Base-by-base conservation (phyloP, 2,329 filamentous ascomycete genomes). In the Magnaporthales sp. region DNA sequence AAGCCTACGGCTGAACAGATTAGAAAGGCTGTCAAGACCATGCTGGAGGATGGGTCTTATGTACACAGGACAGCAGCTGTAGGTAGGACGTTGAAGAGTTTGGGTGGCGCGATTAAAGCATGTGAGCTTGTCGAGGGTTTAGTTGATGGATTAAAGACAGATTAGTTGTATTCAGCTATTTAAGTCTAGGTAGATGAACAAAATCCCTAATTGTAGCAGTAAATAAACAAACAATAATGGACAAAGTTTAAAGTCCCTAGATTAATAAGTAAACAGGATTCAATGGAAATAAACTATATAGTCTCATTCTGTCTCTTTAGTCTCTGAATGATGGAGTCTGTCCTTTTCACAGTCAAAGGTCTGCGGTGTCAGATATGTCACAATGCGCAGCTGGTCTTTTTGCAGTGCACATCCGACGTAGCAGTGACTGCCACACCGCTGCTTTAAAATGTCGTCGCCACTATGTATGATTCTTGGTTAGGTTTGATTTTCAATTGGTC, bases 1-100 rank as follows among this genome's bases (percentile, higher is more conserved):
- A 67, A 64, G 27, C 71, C 71, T 0, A 51, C 64, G 2, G 66
- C 64, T 10, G 51, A 46, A 15, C 62, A 66, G 1, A 62, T 71
- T 1, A 60, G 67, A 9, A 64, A 46, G 1, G 71, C 71, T 11
- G 68, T 68, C 9, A 32, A 30, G 22, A 29, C 24, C 13, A 30
- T 60, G 26, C 26, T 65, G 15, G n/a, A 63, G n/a, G 19, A 30
- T 24, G 9, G 19, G 24, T 15, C 30, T n/a, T 63, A 30, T 38
- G 24, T n/a, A 30, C 19, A 63, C 8, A 63, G 11, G 27, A 30
- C 61, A 4, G 30, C n/a, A 4, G 61, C 61, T 10, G n/a, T 63
- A 8, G 30, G n/a, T 1, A 38, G 24, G 19, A 32, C 24, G 3
- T 32, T 63, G 15, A 63, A 63, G 24, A 13, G 9, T 38, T 32